Evolutionary conservation across 2,329 filamentous ascomycete species (phyloP).

Genomic region (Hymenoscyphus repandus): DNA sequence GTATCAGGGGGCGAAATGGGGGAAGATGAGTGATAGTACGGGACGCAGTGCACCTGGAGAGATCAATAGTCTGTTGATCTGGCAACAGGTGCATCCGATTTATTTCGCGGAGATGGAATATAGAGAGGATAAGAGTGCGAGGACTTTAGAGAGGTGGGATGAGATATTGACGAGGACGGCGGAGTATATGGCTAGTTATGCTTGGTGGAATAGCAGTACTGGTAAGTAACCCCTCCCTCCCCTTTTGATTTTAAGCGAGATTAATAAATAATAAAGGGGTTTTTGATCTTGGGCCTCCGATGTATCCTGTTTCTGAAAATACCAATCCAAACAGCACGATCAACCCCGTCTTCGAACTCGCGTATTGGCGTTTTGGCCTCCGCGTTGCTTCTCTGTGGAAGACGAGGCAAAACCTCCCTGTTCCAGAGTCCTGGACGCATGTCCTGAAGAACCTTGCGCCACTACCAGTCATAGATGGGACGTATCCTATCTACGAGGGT

Average conservation of each 20-base stretch:
- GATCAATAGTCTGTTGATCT: constrained; percentile 56
- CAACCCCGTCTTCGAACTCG: constrained; percentile 54
- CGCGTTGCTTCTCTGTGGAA: constrained; percentile 50
- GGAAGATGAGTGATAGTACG: constrained; percentile 53
- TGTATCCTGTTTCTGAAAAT: constrained; percentile 51
- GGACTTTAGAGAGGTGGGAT: constrained; percentile 49
- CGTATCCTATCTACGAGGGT: constrained; percentile 51
- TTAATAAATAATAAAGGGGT: constrained; percentile 21
- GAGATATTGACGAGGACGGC: constrained; percentile 44
- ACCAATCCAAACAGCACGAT: constrained; percentile 50
- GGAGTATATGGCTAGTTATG: constrained; percentile 55
- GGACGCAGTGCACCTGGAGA: constrained; percentile 52
- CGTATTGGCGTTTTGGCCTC: constrained; percentile 58
- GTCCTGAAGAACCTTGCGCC: constrained; percentile 49
- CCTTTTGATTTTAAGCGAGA: neutral
- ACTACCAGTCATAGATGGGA: constrained; percentile 43
- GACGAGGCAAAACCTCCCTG: constrained; percentile 37
- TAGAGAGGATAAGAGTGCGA: constrained; percentile 37
- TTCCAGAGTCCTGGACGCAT: constrained; percentile 41
- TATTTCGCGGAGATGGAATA: constrained; percentile 50
- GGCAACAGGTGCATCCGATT: constrained; percentile 58
- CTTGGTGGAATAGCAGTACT: constrained; percentile 48
- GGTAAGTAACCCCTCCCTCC: constrained; percentile 18
- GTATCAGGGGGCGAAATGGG: constrained; percentile 38
- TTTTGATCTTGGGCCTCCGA: constrained; percentile 49